Evolutionary conservation across 352 stramenopile genomes (phyloP).

Genomic region (Phytophthora boehmeriae): DNA sequence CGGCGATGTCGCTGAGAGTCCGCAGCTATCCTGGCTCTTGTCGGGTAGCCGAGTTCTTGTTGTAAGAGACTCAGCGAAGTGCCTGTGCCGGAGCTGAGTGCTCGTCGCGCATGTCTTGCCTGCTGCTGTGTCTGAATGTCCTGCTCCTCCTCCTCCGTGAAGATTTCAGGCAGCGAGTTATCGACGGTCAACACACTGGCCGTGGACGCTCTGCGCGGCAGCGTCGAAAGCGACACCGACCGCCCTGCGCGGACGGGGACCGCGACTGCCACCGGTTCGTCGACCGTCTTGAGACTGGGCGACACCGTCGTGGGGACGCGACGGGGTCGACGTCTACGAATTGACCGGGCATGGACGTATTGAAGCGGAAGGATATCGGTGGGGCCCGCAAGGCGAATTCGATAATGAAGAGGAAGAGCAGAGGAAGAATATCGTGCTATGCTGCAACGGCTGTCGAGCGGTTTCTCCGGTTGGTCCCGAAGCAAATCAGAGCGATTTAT

Average conservation of each 20-base stretch:
- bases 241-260: constrained; percentile 36
- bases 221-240: constrained; percentile 50
- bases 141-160: constrained; percentile 33
- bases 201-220: constrained; percentile 30
- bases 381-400: constrained; percentile 24
- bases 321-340: constrained; percentile 28
- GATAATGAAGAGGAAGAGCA: constrained; percentile 26
- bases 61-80: constrained; percentile 65
- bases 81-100: constrained; percentile 60
- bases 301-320: constrained; percentile 28
- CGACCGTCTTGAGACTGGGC: constrained; percentile 25
- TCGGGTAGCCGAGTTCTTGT: constrained; percentile 77
- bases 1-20: constrained; percentile 38
- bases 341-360: constrained; percentile 33
- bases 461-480: constrained; percentile 18
- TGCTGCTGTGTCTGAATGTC: constrained; percentile 33
- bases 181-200: constrained; percentile 31
- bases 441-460: constrained; percentile 25
- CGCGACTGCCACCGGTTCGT: constrained; percentile 17
- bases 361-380: too few relatives aligned
- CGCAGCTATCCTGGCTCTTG: constrained; percentile 11
- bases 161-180: constrained; percentile 11
- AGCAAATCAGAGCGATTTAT: constrained; percentile 18
- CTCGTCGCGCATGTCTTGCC: constrained; percentile 39
- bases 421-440: constrained; percentile 32